phyloP scores from a whole-genome alignment of 2,329 filamentous ascomycete genomes.

The Monosporascus ibericus region DNA sequence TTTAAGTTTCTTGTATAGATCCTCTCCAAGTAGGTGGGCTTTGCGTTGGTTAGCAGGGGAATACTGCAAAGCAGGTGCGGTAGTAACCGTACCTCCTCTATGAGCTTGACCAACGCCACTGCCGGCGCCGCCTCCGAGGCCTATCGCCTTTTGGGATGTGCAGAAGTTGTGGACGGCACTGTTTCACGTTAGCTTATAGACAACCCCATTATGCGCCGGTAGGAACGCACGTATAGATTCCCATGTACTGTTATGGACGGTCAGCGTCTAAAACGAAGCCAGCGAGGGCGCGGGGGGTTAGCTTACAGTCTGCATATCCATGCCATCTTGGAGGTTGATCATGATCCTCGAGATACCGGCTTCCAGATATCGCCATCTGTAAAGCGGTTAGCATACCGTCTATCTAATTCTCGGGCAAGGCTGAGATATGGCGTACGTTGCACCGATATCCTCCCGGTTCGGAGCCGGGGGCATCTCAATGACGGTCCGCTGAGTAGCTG shows the following conservation, averaged over 20 bases:
- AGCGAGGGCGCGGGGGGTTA: background rate
- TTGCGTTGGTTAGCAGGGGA: conserved; percentile 12
- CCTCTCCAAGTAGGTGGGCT: conserved; percentile 93
- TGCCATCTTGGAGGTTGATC: conserved; percentile 82
- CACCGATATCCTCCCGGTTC: conserved; percentile 54
- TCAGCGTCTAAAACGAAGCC: conserved; percentile 6
- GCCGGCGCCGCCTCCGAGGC: conserved; percentile 34
- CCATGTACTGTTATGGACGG: conserved; percentile 66
- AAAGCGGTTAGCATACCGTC: conserved; percentile 11
- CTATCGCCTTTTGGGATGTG: conserved; percentile 89
- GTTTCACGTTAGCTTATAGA: conserved; percentile 29
- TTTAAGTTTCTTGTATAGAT: conserved; percentile 88
- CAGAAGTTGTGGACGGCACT: conserved; percentile 98
- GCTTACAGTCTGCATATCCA: conserved; percentile 82
- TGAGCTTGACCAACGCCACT: conserved; percentile 48
- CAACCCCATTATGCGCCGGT: background rate
- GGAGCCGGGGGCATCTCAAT: conserved; percentile 51
- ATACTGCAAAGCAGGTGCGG: background rate
- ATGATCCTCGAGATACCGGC: conserved; percentile 88
- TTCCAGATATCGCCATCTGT: conserved; percentile 85
- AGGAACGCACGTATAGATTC: conserved; percentile 72
- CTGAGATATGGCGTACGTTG: conserved; percentile 32
- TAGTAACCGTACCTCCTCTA: conserved; percentile 57
- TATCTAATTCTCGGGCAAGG: conserved; percentile 1
- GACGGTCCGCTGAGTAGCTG: conserved; percentile 28